Conservation (phyloP, 228 moss, liverwort and hornwort species). For the Sphagnum fallax region DNA sequence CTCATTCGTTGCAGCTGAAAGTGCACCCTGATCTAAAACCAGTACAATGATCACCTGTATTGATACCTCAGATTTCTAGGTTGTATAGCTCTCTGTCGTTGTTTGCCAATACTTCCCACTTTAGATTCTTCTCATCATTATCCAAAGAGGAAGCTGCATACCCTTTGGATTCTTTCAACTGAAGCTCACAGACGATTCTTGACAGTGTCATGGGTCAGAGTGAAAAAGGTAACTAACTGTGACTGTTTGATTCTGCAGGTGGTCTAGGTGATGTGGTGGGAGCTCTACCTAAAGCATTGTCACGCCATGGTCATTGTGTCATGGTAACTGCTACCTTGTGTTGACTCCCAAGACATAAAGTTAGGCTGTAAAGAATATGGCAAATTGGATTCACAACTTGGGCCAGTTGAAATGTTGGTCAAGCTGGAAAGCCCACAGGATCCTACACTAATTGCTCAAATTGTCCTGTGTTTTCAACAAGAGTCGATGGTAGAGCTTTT, state of each 20-base stretch:
- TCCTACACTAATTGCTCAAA: no score
- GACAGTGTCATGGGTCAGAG: no score
- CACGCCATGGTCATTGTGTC: constrained; percentile 75
- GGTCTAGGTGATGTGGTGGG: constrained; percentile 88
- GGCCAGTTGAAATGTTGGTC: background rate
- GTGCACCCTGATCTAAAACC: constrained; percentile 94
- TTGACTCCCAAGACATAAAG: background rate
- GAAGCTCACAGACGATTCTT: no score
- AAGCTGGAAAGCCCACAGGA: background rate
- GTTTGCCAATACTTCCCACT: no score
- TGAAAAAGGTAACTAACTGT: no score
- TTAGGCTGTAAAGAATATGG: background rate
- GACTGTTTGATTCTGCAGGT: constrained; percentile 22
- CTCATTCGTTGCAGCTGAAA: constrained; percentile 61
- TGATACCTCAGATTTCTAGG: no score
- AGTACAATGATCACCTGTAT: constrained; percentile 14
- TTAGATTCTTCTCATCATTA: no score
- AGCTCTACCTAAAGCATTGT: constrained; percentile 81
- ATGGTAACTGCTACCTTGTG: constrained; percentile 40
- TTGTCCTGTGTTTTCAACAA: background rate
- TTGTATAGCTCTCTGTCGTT: no score
- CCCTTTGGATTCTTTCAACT: no score
- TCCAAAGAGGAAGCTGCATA: no score
- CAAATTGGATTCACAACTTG: background rate
- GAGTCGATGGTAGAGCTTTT: background rate